Evolutionary conservation across 2,329 filamentous ascomycete species (phyloP).

Genomic region (Hortaea werneckii): DNA sequence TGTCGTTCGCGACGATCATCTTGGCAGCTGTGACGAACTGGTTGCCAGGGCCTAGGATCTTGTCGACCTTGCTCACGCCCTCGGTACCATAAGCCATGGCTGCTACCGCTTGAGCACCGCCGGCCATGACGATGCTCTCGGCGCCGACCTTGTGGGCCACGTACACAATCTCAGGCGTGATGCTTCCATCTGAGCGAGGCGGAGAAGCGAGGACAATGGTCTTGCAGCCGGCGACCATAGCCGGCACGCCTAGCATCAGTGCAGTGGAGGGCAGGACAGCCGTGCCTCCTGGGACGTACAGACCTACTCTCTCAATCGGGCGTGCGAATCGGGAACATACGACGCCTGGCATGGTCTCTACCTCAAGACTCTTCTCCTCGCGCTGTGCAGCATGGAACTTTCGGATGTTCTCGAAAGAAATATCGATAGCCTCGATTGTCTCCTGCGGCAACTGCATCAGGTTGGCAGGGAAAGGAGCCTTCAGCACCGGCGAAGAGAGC

Average conservation of each 20-base stretch:
- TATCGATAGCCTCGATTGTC: slow-evolving; percentile 84
- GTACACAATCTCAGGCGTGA: slow-evolving; percentile 96
- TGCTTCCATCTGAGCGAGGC: slow-evolving; percentile 74
- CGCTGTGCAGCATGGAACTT: slow-evolving; percentile 90
- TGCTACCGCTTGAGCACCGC: slow-evolving; percentile 88
- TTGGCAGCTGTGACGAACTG: slow-evolving; percentile 98
- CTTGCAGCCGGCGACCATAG: slow-evolving; percentile 93
- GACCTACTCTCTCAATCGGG: slow-evolving; percentile 88
- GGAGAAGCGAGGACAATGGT: slow-evolving; percentile 91
- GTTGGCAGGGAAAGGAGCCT: slow-evolving; percentile 73
- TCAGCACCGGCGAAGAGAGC: slow-evolving; percentile 77
- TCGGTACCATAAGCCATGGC: slow-evolving; percentile 97
- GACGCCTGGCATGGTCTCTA: slow-evolving; percentile 97
- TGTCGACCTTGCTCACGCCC: slow-evolving; percentile 91
- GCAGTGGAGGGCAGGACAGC: slow-evolving; percentile 95
- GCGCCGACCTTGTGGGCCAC: slow-evolving; percentile 94
- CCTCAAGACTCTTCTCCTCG: slow-evolving; percentile 67
- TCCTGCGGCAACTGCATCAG: slow-evolving; percentile 79
- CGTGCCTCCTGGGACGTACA: slow-evolving; percentile 92
- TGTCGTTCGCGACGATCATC: slow-evolving; percentile 97
- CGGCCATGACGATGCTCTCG: slow-evolving; percentile 89
- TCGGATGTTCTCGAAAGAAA: slow-evolving; percentile 87
- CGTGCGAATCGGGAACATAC: slow-evolving; percentile 86
- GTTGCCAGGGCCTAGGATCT: slow-evolving; percentile 94
- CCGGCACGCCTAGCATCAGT: slow-evolving; percentile 94